A percentile compares a stretch with the other conserved stretches of the same genome.
phyloP scores from a whole-genome alignment of 306 rosid species.

The Vigna mungo region DNA sequence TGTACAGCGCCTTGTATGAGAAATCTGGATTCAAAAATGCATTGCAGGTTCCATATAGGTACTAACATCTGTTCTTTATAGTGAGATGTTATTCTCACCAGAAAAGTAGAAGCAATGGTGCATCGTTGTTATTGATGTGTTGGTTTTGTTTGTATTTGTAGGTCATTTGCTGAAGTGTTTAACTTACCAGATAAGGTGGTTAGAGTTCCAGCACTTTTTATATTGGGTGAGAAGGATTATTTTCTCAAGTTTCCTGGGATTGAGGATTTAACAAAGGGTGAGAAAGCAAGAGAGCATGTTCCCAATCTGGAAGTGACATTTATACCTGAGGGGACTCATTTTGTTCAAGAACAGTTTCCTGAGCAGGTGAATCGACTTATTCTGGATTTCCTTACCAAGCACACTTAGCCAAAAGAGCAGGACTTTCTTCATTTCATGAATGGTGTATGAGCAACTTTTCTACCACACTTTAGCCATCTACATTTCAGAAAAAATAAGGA shows the following conservation, averaged over 20 bases:
- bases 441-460: no score
- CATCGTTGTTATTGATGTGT: constrained; percentile 30
- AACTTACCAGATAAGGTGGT: constrained; percentile 53
- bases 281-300: constrained; percentile 60
- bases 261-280: constrained; percentile 62
- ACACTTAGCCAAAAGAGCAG: constrained; percentile 8
- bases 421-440: not conserved
- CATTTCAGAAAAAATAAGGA: no score
- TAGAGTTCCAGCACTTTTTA: constrained; percentile 62
- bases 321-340: constrained; percentile 82
- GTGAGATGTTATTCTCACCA: not conserved
- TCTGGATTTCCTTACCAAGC: constrained; percentile 67
- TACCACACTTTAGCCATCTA: no score
- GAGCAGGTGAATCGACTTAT: constrained; percentile 69
- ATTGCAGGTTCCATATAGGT: constrained; percentile 84
- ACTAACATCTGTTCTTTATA: constrained; percentile 15
- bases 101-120: not conserved
- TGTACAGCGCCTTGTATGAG: constrained; percentile 70
- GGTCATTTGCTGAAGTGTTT: constrained; percentile 59
- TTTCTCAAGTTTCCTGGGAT: constrained; percentile 61
- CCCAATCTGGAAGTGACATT: constrained; percentile 64
- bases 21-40: constrained; percentile 81
- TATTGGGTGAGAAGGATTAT: constrained; percentile 77
- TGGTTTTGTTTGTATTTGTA: constrained; percentile 41
- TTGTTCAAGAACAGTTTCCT: constrained; percentile 84